Percentiles rank a stretch among this genome's conserved stretches.
phyloP scores from a whole-genome alignment of 2,329 filamentous ascomycete genomes.

The Westerdykella ornata region DNA sequence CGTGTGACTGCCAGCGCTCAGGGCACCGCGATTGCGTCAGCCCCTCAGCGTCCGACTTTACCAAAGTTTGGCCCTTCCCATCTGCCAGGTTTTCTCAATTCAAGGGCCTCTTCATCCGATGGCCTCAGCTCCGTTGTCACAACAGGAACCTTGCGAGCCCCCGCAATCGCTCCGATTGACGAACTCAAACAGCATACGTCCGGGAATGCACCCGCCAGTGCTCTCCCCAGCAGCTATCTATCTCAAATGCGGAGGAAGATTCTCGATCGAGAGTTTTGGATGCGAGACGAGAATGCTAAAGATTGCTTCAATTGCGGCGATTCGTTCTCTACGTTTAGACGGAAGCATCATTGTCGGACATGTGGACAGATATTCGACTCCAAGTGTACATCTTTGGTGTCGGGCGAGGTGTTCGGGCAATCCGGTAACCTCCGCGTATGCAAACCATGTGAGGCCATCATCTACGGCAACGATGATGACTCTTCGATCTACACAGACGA shows the following conservation, averaged over 20 bases:
- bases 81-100: constrained; percentile 44
- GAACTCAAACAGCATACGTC: constrained; percentile 22
- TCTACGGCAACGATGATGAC: constrained; percentile 82
- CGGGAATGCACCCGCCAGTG: constrained; percentile 21
- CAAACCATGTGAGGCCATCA: constrained; percentile 85
- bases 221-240: constrained; percentile 36
- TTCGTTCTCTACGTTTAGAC: constrained; percentile 83
- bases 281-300: constrained; percentile 97
- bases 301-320: constrained; percentile 92
- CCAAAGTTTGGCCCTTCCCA: constrained; percentile 42
- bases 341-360: constrained; percentile 90
- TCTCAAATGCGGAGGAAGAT: constrained; percentile 74
- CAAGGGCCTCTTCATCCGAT: constrained; percentile 43
- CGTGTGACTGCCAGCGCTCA: constrained; percentile 18
- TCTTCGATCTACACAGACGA: constrained; percentile 88
- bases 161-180: constrained; percentile 27
- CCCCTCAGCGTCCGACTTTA: constrained; percentile 37
- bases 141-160: constrained; percentile 27
- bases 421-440: constrained; percentile 80
- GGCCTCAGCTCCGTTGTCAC: constrained; percentile 37
- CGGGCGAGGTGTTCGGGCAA: constrained; percentile 81
- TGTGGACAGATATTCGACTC: constrained; percentile 99
- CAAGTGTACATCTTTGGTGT: constrained; percentile 88
- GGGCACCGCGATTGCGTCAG: constrained; percentile 20
- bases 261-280: constrained; percentile 94